Percentiles rank a stretch among this genome's conserved stretches.
Conservation (phyloP, 2,329 filamentous ascomycete genomes). For the Fonsecaea monophora region DNA sequence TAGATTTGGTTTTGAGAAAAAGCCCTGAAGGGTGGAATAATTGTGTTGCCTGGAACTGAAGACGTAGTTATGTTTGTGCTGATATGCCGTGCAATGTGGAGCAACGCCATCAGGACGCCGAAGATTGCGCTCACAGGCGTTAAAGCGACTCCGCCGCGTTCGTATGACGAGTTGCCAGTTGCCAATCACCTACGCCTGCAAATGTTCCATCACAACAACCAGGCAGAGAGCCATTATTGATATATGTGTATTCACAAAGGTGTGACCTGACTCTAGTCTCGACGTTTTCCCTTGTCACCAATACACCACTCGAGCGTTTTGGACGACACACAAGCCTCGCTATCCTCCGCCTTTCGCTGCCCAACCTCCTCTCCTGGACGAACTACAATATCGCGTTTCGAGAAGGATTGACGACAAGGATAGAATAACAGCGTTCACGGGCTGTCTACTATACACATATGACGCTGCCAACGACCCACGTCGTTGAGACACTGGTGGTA, state of each 20-base stretch:
- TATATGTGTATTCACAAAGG: conserved; percentile 11
- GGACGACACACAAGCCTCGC: conserved; percentile 14
- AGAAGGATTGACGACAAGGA: conserved; percentile 14
- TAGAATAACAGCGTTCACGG: conserved; percentile 1
- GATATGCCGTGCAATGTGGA: conserved; percentile 2
- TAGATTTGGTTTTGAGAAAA: conserved; percentile 29
- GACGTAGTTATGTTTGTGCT: conserved; percentile 2
- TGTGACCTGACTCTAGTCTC: background rate
- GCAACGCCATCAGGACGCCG: background rate
- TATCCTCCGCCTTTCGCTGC: conserved; percentile 3
- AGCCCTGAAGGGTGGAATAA: conserved; percentile 1
- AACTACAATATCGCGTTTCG: conserved; percentile 9
- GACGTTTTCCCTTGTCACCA: background rate
- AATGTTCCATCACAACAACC: conserved; percentile 5
- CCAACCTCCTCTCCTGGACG: conserved; percentile 15
- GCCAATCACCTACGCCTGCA: conserved; percentile 17
- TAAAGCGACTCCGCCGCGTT: conserved; percentile 27
- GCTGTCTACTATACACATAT: too few species aligned
- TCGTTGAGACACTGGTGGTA: too few species aligned
- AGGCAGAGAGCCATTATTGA: conserved; percentile 8
- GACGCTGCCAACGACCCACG: too few species aligned
- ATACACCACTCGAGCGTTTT: background rate
- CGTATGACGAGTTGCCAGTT: conserved; percentile 32
- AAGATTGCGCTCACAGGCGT: background rate
- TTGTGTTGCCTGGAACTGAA: conserved; percentile 20